Conservation (phyloP, 2,329 filamentous ascomycete species). For the Trichoderma breve region DNA sequence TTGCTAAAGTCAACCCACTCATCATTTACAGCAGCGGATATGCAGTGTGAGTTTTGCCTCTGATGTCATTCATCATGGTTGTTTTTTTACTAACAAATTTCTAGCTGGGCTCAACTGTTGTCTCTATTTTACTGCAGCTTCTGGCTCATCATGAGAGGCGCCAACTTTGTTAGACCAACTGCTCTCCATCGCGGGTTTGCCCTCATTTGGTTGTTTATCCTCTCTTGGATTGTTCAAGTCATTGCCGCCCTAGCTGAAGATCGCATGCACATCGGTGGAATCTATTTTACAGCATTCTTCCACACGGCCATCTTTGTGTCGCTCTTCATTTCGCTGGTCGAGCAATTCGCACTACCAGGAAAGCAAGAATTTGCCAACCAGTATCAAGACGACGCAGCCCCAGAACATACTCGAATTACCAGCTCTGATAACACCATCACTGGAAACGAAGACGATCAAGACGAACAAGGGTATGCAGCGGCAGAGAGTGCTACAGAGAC, state of each 20-base stretch:
- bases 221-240: slow-evolving; percentile 72
- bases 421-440: slow-evolving; percentile 17
- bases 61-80: background rate
- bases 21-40: slow-evolving; percentile 91
- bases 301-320: slow-evolving; percentile 74
- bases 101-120: slow-evolving; percentile 72
- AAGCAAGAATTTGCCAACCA: slow-evolving; percentile 68
- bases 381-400: slow-evolving; percentile 48
- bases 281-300: slow-evolving; percentile 80
- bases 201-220: slow-evolving; percentile 77
- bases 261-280: slow-evolving; percentile 67
- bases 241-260: slow-evolving; percentile 73
- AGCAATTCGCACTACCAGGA: slow-evolving; percentile 72
- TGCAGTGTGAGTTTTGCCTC: slow-evolving; percentile 53
- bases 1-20: slow-evolving; percentile 81
- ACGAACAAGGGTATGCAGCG: slow-evolving; percentile 16
- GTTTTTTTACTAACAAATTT: slow-evolving; percentile 23
- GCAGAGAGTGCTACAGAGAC: slow-evolving; percentile 47
- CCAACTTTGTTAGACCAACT: slow-evolving; percentile 77
- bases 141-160: slow-evolving; percentile 79
- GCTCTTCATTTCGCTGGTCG: slow-evolving; percentile 70
- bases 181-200: slow-evolving; percentile 81
- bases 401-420: slow-evolving; percentile 38
- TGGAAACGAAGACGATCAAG: slow-evolving; percentile 8
- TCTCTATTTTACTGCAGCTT: slow-evolving; percentile 76